Percentiles rank a stretch among this genome's conserved stretches.
Evolutionary conservation across 129 eudicot species (phyloP).

Genomic region (Chrysanthemum lavandulifolium): DNA sequence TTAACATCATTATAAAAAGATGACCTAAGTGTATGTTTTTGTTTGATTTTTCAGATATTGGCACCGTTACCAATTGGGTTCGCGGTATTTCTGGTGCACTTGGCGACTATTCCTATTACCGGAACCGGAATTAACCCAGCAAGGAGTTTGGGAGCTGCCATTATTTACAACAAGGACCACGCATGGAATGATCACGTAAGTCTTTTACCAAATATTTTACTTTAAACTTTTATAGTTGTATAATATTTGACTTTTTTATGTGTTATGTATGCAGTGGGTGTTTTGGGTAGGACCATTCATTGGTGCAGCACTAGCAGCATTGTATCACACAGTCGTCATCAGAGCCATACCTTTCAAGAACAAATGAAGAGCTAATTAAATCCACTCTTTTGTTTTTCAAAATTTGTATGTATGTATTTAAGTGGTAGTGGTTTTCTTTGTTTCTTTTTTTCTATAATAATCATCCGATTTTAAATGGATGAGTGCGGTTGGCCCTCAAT

Average conservation of each 20-base stretch:
- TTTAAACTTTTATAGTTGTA: not conserved
- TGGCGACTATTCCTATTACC: slow-evolving; percentile 67
- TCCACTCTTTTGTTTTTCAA: slow-evolving; percentile 9
- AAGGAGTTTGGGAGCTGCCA: slow-evolving; percentile 69
- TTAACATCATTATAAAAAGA: not conserved
- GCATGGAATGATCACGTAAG: slow-evolving; percentile 60
- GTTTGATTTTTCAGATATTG: slow-evolving; percentile 39
- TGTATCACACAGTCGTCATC: slow-evolving; percentile 75
- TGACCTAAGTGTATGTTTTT: not conserved
- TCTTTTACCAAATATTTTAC: not conserved
- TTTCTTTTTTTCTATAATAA: not conserved
- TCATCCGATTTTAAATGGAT: slow-evolving; percentile 18
- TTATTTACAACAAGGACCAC: slow-evolving; percentile 49
- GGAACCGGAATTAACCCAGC: slow-evolving; percentile 78
- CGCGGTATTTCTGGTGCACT: slow-evolving; percentile 66
- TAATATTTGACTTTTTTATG: not conserved
- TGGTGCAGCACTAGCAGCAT: slow-evolving; percentile 77
- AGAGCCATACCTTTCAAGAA: slow-evolving; percentile 83
- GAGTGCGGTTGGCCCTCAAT: slow-evolving; percentile 12
- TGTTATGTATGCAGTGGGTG: slow-evolving; percentile 46
- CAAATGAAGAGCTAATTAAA: slow-evolving; percentile 18
- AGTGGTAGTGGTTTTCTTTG: not conserved
- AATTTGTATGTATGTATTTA: slow-evolving; percentile 1
- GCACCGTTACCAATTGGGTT: slow-evolving; percentile 71
- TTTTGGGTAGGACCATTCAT: slow-evolving; percentile 80